Evolutionary conservation across 176 grass and related monocot species (phyloP).

Genomic region (Leersia perrieri): DNA sequence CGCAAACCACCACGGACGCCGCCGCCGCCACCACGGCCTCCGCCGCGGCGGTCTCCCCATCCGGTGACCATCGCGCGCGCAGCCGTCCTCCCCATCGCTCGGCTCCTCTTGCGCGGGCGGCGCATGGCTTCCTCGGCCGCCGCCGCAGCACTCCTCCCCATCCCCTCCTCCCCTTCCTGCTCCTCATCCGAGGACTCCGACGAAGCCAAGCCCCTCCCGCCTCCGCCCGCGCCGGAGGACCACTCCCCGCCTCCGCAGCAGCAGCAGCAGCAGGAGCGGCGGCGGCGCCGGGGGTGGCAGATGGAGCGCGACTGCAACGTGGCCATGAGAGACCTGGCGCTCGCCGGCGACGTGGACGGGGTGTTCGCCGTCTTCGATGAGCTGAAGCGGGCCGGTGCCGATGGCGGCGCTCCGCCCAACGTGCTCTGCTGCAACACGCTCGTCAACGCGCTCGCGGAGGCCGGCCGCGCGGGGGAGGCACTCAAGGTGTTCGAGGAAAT

Average conservation of each 20-base stretch:
- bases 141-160: constrained; percentile 3
- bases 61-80: constrained; percentile 39
- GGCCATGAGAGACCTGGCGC: constrained; percentile 57
- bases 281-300: neutral
- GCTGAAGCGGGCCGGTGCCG: constrained; percentile 22
- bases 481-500: constrained; percentile 45
- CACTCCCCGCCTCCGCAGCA: neutral
- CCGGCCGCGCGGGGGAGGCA: constrained; percentile 41
- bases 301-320: constrained; percentile 58
- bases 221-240: neutral
- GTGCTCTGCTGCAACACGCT: constrained; percentile 88
- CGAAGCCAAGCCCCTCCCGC: neutral
- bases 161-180: neutral
- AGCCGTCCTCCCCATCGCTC: constrained; percentile 11
- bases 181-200: constrained; percentile 34
- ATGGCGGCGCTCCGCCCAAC: constrained; percentile 15
- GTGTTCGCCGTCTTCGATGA: constrained; percentile 59
- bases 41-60: constrained; percentile 1
- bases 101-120: constrained; percentile 27
- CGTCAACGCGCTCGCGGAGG: constrained; percentile 62
- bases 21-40: constrained; percentile 32
- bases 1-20: neutral
- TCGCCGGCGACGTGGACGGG: constrained; percentile 41
- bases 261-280: neutral
- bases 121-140: constrained; percentile 40